These are phyloP conservation scores for Typha latifolia DNA, from an alignment of 176 grass and related monocot genomes.

Conservation along the genomic window DNA sequence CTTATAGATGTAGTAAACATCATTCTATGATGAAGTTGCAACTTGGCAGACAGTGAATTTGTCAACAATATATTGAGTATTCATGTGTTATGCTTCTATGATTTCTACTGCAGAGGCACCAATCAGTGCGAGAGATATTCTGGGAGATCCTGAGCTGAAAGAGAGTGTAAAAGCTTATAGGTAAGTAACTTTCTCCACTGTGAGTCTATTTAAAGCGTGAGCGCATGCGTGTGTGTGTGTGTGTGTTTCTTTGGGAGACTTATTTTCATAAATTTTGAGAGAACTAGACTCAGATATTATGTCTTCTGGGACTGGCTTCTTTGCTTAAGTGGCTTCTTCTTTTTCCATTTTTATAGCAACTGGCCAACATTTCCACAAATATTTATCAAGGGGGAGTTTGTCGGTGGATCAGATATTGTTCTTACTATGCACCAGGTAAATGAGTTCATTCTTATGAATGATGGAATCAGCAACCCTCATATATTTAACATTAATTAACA, in stretches of 20 bases:
- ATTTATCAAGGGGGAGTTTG: conserved; percentile 94
- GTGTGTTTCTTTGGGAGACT: too few species aligned
- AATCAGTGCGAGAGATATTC: conserved; percentile 73
- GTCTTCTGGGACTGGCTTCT: too few species aligned
- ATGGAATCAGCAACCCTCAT: neutral
- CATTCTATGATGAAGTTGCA: too few species aligned
- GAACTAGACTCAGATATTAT: too few species aligned
- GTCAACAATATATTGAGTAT: neutral
- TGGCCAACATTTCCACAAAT: conserved; percentile 97
- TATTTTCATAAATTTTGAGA: too few species aligned
- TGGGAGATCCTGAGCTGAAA: conserved; percentile 62
- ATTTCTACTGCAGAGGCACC: conserved; percentile 34
- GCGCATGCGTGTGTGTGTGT: too few species aligned
- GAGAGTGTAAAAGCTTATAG: conserved; percentile 76
- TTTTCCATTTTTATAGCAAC: conserved; percentile 31
- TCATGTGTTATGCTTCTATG: neutral
- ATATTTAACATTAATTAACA: neutral
- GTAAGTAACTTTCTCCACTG: conserved; percentile 25
- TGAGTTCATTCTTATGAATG: neutral
- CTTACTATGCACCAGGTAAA: conserved; percentile 92
- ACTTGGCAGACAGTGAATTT: neutral
- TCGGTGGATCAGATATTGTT: conserved; percentile 94
- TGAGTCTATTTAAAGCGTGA: neutral
- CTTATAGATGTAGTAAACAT: too few species aligned
- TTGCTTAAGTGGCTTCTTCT: neutral